phyloP scores from a whole-genome alignment of 2,329 filamentous ascomycete genomes.

The Trichothecium sympodiale region DNA sequence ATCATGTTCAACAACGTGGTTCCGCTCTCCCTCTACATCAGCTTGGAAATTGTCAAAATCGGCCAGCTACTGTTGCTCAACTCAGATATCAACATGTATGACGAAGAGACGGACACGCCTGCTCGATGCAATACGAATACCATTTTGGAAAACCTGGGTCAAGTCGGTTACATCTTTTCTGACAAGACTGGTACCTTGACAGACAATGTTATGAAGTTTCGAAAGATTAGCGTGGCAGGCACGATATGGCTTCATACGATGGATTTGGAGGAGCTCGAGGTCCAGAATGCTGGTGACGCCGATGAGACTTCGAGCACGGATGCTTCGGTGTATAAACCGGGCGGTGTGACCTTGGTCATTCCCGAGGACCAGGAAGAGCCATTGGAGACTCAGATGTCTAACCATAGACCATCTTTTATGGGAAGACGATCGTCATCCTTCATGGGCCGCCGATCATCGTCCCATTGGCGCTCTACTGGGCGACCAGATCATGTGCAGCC shows the following conservation, averaged over 20 bases:
- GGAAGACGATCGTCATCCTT: slow-evolving; percentile 13
- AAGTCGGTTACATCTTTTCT: slow-evolving; percentile 82
- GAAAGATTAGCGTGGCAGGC: slow-evolving; percentile 81
- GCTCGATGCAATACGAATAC: slow-evolving; percentile 88
- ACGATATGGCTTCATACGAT: slow-evolving; percentile 80
- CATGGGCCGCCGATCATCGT: slow-evolving; percentile 31
- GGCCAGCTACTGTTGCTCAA: slow-evolving; percentile 70
- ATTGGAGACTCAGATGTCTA: slow-evolving; percentile 14
- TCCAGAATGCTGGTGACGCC: slow-evolving; percentile 9
- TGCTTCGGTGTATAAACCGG: slow-evolving; percentile 15
- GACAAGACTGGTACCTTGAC: slow-evolving; percentile 94
- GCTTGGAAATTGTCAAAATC: slow-evolving; percentile 77
- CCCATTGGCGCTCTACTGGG: slow-evolving; percentile 37
- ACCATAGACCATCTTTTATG: slow-evolving; percentile 18
- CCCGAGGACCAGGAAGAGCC: slow-evolving; percentile 15
- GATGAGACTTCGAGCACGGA: slow-evolving; percentile 13
- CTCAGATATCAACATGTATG: slow-evolving; percentile 81
- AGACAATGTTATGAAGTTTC: slow-evolving; percentile 91
- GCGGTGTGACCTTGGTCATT: slow-evolving; percentile 17
- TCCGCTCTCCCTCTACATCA: slow-evolving; percentile 83
- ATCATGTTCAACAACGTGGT: slow-evolving; percentile 98
- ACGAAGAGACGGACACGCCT: slow-evolving; percentile 71
- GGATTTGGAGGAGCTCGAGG: slow-evolving; percentile 40
- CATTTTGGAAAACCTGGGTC: slow-evolving; percentile 87
- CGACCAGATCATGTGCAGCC: slow-evolving; percentile 40